These are phyloP conservation scores for Exobasidium cylindrosporum DNA, from an alignment of 1,284 basidiomycete genomes.

Conservation along the genomic window DNA sequence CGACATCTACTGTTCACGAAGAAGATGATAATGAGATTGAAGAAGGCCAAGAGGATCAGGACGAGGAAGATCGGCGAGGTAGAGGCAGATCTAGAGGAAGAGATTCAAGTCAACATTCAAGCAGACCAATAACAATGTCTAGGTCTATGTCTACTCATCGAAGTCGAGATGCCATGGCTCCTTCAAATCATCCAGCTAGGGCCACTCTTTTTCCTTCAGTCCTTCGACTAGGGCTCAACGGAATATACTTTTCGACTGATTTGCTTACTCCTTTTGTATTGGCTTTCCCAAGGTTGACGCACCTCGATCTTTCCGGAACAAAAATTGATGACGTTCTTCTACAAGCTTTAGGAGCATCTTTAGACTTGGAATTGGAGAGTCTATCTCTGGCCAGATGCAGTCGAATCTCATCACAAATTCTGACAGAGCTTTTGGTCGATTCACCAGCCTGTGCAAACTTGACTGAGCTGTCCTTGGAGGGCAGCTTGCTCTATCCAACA, in stretches of 20 bases:
- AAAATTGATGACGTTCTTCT: slow-evolving; percentile 76
- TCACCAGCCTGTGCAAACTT: slow-evolving; percentile 66
- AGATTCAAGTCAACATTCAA: background rate
- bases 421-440: slow-evolving; percentile 72
- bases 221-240: slow-evolving; percentile 77
- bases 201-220: slow-evolving; percentile 68
- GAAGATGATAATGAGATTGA: slow-evolving; percentile 19
- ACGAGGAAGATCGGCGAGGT: background rate
- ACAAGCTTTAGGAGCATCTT: slow-evolving; percentile 64
- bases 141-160: slow-evolving; percentile 7
- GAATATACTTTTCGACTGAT: slow-evolving; percentile 73
- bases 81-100: slow-evolving; percentile 17
- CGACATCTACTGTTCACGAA: slow-evolving; percentile 29
- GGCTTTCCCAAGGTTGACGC: slow-evolving; percentile 80
- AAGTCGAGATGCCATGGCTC: slow-evolving; percentile 19
- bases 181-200: slow-evolving; percentile 35
- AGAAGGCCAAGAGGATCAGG: background rate
- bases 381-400: slow-evolving; percentile 86
- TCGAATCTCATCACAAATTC: slow-evolving; percentile 73
- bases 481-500: slow-evolving; percentile 80
- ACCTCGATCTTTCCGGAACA: slow-evolving; percentile 65
- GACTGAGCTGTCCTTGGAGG: slow-evolving; percentile 80
- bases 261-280: slow-evolving; percentile 76
- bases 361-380: slow-evolving; percentile 69
- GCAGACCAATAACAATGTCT: slow-evolving; percentile 1